Evolutionary conservation across 306 rosid species (phyloP), one percentile per base, ranked within the genome.

Genomic region (Chamaecrista fasciculata): DNA sequence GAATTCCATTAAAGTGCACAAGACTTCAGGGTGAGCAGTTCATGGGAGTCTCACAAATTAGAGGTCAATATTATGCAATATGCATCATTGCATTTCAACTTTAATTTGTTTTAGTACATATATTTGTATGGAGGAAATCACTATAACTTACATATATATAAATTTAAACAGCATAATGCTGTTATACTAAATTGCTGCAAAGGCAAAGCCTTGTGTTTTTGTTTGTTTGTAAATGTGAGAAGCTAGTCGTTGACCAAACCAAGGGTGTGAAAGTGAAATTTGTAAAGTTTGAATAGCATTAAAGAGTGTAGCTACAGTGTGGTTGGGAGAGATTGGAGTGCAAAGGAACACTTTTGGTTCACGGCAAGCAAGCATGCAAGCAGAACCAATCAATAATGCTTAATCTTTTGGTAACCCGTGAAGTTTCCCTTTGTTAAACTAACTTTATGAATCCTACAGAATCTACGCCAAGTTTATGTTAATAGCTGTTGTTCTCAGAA

Each of bases 1-100:
- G 96, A 10, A 62, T 48, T 72, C 77, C 86, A 71, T 80, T 73
- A 76, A 83, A 75, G 84, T 67, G 16, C 64, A 40, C 19, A 57
- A 29, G 14, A 25, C 79, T 67, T 70, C 76, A 69, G 46, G 48
- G 23, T 33, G 53, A 51, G 69, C 74, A 24, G 76, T 71, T 76
- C 80, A 72, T 81, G 65, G 62, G 21, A 21, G 73, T 25, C 61
- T 68, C 58, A 19, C 37, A n/a, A 78, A 72, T 71, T 49, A 34
- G 46, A 67, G 61, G 75, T 71, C 80, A 57, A 62, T 64, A 66
- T 76, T 28, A 28, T 28, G 33, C 33, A 28, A 2, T 33, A 4
- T 33, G 6, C 36, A 33, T 33, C 6, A 33, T 33, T 4, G 36
- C 4, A 5, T 33, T 4, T 33, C 6, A 33, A 33, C 4, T 33